Conservation (phyloP, 1,139 yeast genomes). For the Blastobotrys raffinosifermentans region DNA sequence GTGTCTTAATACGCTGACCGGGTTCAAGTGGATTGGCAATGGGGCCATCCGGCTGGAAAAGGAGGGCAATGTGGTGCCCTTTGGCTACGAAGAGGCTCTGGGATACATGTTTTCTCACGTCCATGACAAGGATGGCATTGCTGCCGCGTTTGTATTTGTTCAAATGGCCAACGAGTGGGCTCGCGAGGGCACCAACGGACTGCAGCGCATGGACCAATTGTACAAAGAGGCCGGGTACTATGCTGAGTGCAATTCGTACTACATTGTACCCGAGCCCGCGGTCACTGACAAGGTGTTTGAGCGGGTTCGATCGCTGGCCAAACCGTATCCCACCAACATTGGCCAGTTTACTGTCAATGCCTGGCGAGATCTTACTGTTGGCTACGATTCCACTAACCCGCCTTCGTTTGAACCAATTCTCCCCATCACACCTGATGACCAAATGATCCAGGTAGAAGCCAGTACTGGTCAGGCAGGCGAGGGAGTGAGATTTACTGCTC, state of each 20-base stretch:
- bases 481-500: slow-evolving; percentile 65
- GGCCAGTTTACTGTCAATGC: slow-evolving; percentile 50
- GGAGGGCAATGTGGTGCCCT: slow-evolving; percentile 67
- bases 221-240: slow-evolving; percentile 68
- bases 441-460: slow-evolving; percentile 73
- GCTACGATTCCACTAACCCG: slow-evolving; percentile 65
- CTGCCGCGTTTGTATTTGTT: slow-evolving; percentile 74
- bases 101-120: slow-evolving; percentile 89
- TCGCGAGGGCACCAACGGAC: slow-evolving; percentile 30
- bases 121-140: slow-evolving; percentile 89
- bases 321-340: slow-evolving; percentile 39
- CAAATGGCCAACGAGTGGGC: slow-evolving; percentile 57
- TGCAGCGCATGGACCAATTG: slow-evolving; percentile 51
- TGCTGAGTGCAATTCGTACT: slow-evolving; percentile 85
- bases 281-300: slow-evolving; percentile 50
- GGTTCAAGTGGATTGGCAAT: slow-evolving; percentile 97
- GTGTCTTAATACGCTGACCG: slow-evolving; percentile 80
- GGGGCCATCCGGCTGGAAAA: slow-evolving; percentile 66
- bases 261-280: slow-evolving; percentile 51
- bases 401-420: slow-evolving; percentile 50
- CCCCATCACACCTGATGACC: slow-evolving; percentile 67
- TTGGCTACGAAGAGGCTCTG: slow-evolving; percentile 92
- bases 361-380: slow-evolving; percentile 83
- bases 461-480: slow-evolving; percentile 25
- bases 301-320: slow-evolving; percentile 34